Evolutionary conservation across 179 eudicot genomes (phyloP).

Genomic region (Spergularia azorica): DNA sequence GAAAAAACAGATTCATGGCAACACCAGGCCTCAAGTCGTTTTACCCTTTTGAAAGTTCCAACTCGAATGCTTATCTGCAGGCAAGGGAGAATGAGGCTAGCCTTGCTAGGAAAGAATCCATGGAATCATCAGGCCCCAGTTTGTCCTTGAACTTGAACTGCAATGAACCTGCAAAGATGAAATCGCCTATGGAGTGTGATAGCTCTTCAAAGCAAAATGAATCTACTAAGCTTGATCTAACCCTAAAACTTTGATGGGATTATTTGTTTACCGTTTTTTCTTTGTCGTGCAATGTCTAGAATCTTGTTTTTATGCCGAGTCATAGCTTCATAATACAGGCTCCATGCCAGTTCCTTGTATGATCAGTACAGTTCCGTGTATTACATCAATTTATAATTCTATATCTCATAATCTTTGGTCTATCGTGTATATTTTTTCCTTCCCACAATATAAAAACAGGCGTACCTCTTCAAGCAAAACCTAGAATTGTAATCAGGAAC

Average conservation of each 20-base stretch:
- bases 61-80: constrained; percentile 14
- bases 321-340: not conserved
- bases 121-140: constrained; percentile 1
- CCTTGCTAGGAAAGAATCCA: constrained; percentile 18
- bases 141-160: constrained; percentile 9
- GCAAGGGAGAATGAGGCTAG: constrained; percentile 18
- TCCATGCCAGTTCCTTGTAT: not conserved
- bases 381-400: not conserved
- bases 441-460: not conserved
- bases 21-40: not conserved
- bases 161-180: constrained; percentile 6
- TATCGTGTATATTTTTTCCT: not conserved
- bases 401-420: constrained; percentile 4
- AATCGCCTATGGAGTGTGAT: not conserved
- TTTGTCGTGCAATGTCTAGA: not conserved
- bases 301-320: not conserved
- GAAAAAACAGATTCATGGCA: constrained; percentile 9
- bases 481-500: not conserved
- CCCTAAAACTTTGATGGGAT: constrained; percentile 34
- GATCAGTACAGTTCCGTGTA: constrained; percentile 1
- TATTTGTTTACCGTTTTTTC: not conserved
- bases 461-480: not conserved
- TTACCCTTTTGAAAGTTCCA: constrained; percentile 8
- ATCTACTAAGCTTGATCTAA: constrained; percentile 31
- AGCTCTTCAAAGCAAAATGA: not conserved